phyloP scores from a whole-genome alignment of 2,329 filamentous ascomycete genomes.

The Beauveria asiatica region DNA sequence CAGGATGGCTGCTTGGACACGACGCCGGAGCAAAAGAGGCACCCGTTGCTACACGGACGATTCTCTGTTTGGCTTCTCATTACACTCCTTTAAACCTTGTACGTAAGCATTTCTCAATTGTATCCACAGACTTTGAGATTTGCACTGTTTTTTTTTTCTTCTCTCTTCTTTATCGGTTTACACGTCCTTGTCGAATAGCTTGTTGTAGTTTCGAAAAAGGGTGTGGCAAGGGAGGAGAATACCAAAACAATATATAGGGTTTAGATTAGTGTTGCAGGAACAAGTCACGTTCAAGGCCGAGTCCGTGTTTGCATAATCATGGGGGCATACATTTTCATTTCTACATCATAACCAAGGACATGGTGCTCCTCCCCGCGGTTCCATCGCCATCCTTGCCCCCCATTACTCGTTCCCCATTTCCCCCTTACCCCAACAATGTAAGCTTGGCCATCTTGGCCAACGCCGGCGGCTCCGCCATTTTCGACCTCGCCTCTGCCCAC shows the following conservation, averaged over 20 bases:
- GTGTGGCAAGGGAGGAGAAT: too few species aligned
- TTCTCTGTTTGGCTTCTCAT: background rate
- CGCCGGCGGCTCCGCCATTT: conserved; percentile 39
- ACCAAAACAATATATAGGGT: too few species aligned
- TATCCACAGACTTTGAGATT: too few species aligned
- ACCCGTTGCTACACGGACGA: too few species aligned
- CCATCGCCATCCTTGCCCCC: too few species aligned
- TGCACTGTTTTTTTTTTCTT: too few species aligned
- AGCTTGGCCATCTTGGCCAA: conserved; percentile 42
- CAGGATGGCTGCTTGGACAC: background rate
- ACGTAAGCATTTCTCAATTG: background rate
- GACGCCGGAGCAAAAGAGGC: background rate
- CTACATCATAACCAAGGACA: background rate
- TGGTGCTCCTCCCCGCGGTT: too few species aligned
- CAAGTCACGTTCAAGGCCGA: too few species aligned
- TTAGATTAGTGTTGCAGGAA: too few species aligned
- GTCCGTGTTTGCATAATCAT: background rate
- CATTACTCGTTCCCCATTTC: background rate
- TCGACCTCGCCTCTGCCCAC: conserved; percentile 36
- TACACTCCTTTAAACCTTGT: background rate
- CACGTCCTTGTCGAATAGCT: too few species aligned
- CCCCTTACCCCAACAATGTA: conserved; percentile 37
- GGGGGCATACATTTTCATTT: background rate
- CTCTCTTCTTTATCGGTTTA: too few species aligned
- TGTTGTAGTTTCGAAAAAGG: too few species aligned